Conservation (phyloP, 176 grass and related monocot species). For the bread wheat (Triticum aestivum) region IWGSC_CS_RefSeq_v2.1 NC_057811.1:413657359-413657858, state of each 20-base stretch:
- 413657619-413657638: conserved; percentile 69
- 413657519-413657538: conserved; percentile 64
- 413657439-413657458: conserved; percentile 73
- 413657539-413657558: conserved; percentile 72
- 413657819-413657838: conserved; percentile 91
- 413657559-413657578: conserved; percentile 73
- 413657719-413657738: conserved; percentile 19
- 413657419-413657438: conserved; percentile 16
- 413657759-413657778: conserved; percentile 87
- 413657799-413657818: conserved; percentile 80
- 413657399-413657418: background rate
- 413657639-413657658: conserved; percentile 69
- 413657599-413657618: conserved; percentile 73
- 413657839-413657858: conserved; percentile 78
- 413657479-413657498: conserved; percentile 67
- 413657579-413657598: conserved; percentile 71
- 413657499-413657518: conserved; percentile 63
- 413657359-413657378: background rate
- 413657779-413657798: conserved; percentile 70
- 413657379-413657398: background rate
- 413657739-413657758: conserved; percentile 69
- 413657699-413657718: conserved; percentile 26
- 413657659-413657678: conserved; percentile 74
- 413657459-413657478: conserved; percentile 61
- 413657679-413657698: conserved; percentile 44